Evolutionary conservation across 1,284 basidiomycete genomes (phyloP), one percentile per base, ranked within the genome.

Genomic region (Inonotus hispidus): DNA sequence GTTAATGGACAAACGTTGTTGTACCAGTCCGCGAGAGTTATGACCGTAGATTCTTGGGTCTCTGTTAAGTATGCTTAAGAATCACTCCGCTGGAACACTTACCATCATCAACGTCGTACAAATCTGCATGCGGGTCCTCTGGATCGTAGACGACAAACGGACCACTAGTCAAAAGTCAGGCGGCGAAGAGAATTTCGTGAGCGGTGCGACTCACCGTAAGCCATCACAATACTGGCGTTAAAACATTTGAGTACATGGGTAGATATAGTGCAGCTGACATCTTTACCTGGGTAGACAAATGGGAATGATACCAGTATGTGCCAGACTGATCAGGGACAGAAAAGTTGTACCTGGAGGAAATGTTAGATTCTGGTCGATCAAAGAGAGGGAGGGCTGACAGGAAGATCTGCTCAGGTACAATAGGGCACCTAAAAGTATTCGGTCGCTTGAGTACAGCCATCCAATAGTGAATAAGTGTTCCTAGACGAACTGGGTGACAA

Each of bases 281-380:
- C n/a, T 38, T 56, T 38, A 56, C 54, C 65, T 79, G 67, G 32
- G 32, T 66, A 11, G 62, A 65, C n/a, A 72, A 66, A 62, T 78
- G 75, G 14, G 75, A 77, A 56, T 77, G 75, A 50, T 77, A 77
- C 71, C 71, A 73, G 56, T 73, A 74, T 14, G 77, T 63, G 43
- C 79, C 77, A 14, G 74, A 69, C 64, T 78, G 78, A 60, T 68
- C 66, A 5, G 63, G 65, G 6, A 70, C 70, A 10, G 53, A 56
- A 64, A 72, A 75, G 25, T 70, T 54, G 63, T 81, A 73, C 3
- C 61, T 64, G n/a, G n/a, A 32, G 50, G 56, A 53, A 76, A 75
- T 7, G 21, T 45, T 45, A 45, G 41, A 3, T n/a, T 45, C 16
- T 45, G 5, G 14, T 67, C 68, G 56, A 70, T 59, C 8, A 66